Percentiles rank a stretch among this genome's conserved stretches.
phyloP scores from a whole-genome alignment of 2,329 filamentous ascomycete genomes.

The Acrodontium crateriforme region DNA sequence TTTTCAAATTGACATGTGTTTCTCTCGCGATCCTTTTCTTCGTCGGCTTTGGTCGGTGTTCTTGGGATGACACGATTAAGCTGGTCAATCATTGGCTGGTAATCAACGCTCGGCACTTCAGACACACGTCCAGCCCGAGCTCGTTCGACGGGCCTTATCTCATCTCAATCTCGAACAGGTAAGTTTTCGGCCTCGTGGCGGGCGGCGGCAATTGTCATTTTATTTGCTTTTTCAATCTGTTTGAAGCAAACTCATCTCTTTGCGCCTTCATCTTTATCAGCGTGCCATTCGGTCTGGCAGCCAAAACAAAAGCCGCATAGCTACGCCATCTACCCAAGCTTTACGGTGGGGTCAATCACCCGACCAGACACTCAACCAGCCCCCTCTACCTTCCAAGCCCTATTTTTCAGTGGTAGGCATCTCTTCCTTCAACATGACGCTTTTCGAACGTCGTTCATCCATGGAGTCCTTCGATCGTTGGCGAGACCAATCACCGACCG shows the following conservation, averaged over 20 bases:
- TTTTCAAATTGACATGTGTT: not conserved
- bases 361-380: too few relatives aligned
- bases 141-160: too few relatives aligned
- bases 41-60: not conserved
- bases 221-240: slow-evolving; percentile 1
- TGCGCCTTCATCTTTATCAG: not conserved
- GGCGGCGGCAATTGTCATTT: not conserved
- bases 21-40: not conserved
- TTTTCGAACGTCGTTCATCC: slow-evolving; percentile 15
- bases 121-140: too few relatives aligned
- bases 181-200: not conserved
- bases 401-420: too few relatives aligned
- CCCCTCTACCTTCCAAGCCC: too few relatives aligned
- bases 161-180: too few relatives aligned
- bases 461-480: slow-evolving; percentile 15
- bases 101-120: not conserved
- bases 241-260: not conserved
- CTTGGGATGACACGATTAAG: not conserved
- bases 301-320: too few relatives aligned
- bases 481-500: slow-evolving; percentile 18
- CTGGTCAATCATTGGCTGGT: not conserved
- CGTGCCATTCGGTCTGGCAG: too few relatives aligned
- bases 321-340: not conserved
- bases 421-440: slow-evolving; percentile 12
- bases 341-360: not conserved